Base-by-base conservation (phyloP, 345 rosid genomes). In the Melaleuca quinquenervia region DNA sequence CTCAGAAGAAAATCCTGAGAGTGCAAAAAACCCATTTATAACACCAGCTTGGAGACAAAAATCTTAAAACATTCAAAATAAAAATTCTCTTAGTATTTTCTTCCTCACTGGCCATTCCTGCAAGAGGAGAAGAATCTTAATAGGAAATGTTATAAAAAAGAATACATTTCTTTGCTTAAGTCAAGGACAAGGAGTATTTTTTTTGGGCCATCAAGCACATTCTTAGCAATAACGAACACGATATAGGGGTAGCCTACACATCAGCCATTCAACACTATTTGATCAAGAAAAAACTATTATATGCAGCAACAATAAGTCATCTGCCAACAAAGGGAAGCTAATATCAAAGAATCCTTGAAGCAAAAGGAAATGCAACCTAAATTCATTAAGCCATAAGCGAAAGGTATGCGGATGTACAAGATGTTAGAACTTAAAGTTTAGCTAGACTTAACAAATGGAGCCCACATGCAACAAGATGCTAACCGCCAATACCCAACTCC, bases 1-100 rank as follows among this genome's bases (percentile, higher is more conserved):
- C 85, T 86, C 94, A 5, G 95, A 86, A 62, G 96, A 91, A 78
- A 88, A 94, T 85, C 95, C 96, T 94, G 91, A 50, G 86, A 88
- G 21, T 80, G 70, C 54, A 26, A 58, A 52, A 27, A 50, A 3
- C 48, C 78, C 78, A 64, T 24, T 32, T 64, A 8, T 36, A 5
- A 64, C 24, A 32, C 24, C 78, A 64, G 45, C 11, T 20, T 64
- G 22, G 21, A 64, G 24, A 82, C 41, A 51, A 44, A 52, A 36
- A 50, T 51, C 41, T 24, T 7, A 82, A 44, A 22, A 50, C 24
- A 16, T 54, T 52, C 18, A 32, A 52, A 82, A 82, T 41, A 41
- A 64, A 7, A 32, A 36, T 1, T 32, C 45, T 18, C 78, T 36
- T 18, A 8, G 45, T 64, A 32, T 18, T 64, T 32, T 64, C 32